Percentiles rank a stretch among this genome's conserved stretches.
Conservation (phyloP, 257 asterid genomes). For the Jaltomata sinuosa region DNA sequence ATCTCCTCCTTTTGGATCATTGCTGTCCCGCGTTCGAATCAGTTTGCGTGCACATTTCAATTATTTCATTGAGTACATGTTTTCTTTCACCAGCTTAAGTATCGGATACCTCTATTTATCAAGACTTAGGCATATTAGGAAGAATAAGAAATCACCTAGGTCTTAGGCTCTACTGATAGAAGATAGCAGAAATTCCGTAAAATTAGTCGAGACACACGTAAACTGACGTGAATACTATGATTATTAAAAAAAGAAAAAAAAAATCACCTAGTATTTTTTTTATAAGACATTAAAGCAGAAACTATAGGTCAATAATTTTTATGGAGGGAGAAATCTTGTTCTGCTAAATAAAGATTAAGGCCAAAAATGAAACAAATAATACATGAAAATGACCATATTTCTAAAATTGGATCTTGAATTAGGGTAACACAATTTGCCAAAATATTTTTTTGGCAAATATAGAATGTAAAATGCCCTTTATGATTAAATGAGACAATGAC, state of each 20-base stretch:
- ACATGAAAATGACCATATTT: neutral
- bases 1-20: neutral
- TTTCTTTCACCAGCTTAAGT: neutral
- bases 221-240: too few relatives aligned
- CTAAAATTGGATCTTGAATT: neutral
- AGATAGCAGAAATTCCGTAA: neutral
- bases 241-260: neutral
- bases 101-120: neutral
- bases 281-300: neutral
- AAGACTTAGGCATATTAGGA: neutral
- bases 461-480: neutral
- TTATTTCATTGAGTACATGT: neutral
- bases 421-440: neutral
- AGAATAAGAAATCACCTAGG: neutral
- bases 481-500: neutral
- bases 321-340: neutral
- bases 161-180: neutral
- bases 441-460: too few relatives aligned
- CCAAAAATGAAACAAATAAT: neutral
- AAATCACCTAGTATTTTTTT: neutral
- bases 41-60: rapidly evolving
- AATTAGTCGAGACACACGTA: neutral
- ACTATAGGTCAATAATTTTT: neutral
- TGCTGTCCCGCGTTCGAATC: neutral
- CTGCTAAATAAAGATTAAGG: neutral